phyloP scores from a whole-genome alignment of 148 eudicot genomes.

The Oxyria digyna region DNA sequence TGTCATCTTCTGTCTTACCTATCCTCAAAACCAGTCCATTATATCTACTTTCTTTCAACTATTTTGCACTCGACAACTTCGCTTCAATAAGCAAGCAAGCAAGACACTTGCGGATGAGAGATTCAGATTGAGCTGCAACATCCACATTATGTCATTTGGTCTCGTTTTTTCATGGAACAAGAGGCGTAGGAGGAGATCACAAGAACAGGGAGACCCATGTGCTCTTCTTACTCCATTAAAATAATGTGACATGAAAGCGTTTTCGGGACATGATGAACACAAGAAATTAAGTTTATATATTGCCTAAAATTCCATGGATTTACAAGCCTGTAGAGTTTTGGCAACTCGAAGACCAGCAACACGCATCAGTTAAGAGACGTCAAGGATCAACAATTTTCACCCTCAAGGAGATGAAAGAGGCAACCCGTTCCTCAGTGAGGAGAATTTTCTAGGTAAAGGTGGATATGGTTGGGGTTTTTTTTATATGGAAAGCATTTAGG shows the following conservation, averaged over 20 bases:
- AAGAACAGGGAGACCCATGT: conserved; percentile 65
- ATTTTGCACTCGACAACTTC: background rate
- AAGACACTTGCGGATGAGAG: background rate
- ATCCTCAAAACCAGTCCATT: background rate
- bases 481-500: too few relatives aligned
- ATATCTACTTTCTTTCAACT: background rate
- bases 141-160: conserved; percentile 56
- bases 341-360: conserved; percentile 57
- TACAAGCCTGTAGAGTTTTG: conserved; percentile 70
- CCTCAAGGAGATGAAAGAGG: conserved; percentile 82
- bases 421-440: conserved; percentile 65
- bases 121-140: background rate
- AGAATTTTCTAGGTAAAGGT: conserved; percentile 76
- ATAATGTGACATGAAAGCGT: background rate
- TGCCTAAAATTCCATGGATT: conserved; percentile 38
- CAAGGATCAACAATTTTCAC: conserved; percentile 78
- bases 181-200: conserved; percentile 79
- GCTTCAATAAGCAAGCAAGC: background rate
- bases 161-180: conserved; percentile 86
- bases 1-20: background rate
- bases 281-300: background rate
- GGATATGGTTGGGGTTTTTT: conserved; percentile 91
- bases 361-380: conserved; percentile 51
- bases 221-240: conserved; percentile 13
- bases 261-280: background rate